Percentiles rank a stretch among this genome's conserved stretches.
phyloP scores from a whole-genome alignment of 2,329 filamentous ascomycete species.

The Aspergillus aculeatinus region DNA sequence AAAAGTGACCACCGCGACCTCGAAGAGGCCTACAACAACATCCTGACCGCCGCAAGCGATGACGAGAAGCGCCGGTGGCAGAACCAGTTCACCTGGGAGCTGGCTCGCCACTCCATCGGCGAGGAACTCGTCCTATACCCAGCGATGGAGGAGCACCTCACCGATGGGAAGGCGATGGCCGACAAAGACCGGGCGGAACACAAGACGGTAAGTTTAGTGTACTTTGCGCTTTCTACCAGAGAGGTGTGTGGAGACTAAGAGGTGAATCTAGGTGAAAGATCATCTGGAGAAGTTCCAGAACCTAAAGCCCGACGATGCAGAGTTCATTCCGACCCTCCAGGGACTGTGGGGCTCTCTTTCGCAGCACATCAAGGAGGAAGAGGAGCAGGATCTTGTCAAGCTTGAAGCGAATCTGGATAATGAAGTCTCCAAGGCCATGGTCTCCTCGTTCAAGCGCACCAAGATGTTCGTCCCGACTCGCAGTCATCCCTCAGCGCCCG shows the following conservation, averaged over 20 bases:
- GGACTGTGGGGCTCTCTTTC: constrained; percentile 43
- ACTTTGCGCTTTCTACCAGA: neutral
- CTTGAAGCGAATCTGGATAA: constrained; percentile 46
- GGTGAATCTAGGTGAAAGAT: constrained; percentile 48
- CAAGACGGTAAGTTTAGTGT: constrained; percentile 22
- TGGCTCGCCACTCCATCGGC: constrained; percentile 50
- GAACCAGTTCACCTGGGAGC: constrained; percentile 53
- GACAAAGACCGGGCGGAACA: constrained; percentile 50
- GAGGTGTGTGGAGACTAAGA: neutral
- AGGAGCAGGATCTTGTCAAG: constrained; percentile 47
- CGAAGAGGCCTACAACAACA: constrained; percentile 42
- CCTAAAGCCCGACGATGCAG: constrained; percentile 36
- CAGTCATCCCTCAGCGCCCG: constrained; percentile 51
- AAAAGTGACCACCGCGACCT: constrained; percentile 42
- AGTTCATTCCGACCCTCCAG: constrained; percentile 46
- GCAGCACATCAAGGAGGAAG: constrained; percentile 52
- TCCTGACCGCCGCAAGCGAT: constrained; percentile 38
- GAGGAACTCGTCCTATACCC: constrained; percentile 56
- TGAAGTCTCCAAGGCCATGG: constrained; percentile 36
- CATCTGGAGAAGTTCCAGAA: constrained; percentile 50
- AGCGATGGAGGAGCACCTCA: constrained; percentile 50
- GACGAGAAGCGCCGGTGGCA: constrained; percentile 46
- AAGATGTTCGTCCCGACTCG: constrained; percentile 54
- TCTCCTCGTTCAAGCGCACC: constrained; percentile 49
- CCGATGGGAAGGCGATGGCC: constrained; percentile 44